Evolutionary conservation across 2,329 filamentous ascomycete genomes (phyloP).

Genomic region (Hymenotorrendiella dingleyae): DNA sequence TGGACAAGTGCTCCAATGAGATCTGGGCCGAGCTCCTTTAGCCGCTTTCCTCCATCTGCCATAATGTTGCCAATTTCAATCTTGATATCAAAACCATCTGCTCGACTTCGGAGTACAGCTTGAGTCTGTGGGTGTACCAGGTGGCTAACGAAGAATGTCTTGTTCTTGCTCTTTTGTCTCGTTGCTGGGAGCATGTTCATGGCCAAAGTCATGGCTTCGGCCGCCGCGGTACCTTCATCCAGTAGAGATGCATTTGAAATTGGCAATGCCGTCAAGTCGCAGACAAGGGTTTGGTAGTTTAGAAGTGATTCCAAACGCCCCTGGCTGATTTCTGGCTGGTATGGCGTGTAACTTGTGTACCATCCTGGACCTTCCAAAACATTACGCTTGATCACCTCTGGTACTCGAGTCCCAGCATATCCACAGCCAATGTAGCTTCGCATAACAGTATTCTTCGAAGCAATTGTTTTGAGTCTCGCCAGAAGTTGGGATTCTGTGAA

Average conservation of each 20-base stretch:
- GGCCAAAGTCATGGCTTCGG: constrained; percentile 93
- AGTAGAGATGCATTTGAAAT: constrained; percentile 88
- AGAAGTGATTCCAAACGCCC: constrained; percentile 85
- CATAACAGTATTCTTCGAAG: constrained; percentile 53
- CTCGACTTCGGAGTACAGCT: constrained; percentile 75
- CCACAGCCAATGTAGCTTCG: constrained; percentile 76
- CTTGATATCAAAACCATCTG: constrained; percentile 84
- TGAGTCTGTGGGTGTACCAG: constrained; percentile 81
- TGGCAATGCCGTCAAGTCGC: constrained; percentile 78
- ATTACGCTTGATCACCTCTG: constrained; percentile 87
- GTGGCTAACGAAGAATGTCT: constrained; percentile 79
- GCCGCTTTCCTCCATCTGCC: constrained; percentile 53
- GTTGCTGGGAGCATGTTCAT: constrained; percentile 67
- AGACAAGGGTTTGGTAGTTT: constrained; percentile 92
- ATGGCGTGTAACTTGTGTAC: constrained; percentile 98
- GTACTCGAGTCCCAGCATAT: constrained; percentile 82
- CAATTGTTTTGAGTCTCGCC: constrained; percentile 46
- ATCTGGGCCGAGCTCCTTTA: constrained; percentile 72
- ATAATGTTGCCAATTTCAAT: constrained; percentile 69
- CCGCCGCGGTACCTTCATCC: constrained; percentile 86
- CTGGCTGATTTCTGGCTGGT: constrained; percentile 96
- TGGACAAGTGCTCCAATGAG: constrained; percentile 89
- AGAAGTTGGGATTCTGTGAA: constrained; percentile 54
- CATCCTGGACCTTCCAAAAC: constrained; percentile 88
- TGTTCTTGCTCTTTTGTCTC: constrained; percentile 67